phyloP scores from a whole-genome alignment of 768 basidiomycete species.

The Pisolithus marmoratus region DNA sequence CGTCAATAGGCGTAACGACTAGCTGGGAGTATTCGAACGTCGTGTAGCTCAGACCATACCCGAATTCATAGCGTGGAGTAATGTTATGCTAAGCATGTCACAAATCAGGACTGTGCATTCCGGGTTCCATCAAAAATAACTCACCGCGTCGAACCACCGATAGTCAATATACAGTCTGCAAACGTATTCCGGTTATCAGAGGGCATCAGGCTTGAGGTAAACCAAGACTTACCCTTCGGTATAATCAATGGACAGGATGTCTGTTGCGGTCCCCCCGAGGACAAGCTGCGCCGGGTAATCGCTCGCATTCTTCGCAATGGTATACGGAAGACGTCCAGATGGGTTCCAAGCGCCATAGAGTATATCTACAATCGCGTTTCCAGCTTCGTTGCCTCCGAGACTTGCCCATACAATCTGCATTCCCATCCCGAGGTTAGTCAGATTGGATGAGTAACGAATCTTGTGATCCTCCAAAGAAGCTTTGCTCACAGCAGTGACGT shows the following conservation, averaged over 20 bases:
- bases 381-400: constrained; percentile 69
- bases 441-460: constrained; percentile 7
- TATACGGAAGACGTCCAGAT: constrained; percentile 63
- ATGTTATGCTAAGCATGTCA: constrained; percentile 49
- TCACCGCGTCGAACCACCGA: constrained; percentile 61
- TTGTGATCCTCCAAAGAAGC: constrained; percentile 25
- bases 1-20: constrained; percentile 36
- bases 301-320: constrained; percentile 53
- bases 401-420: constrained; percentile 42
- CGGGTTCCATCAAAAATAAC: constrained; percentile 12
- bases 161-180: constrained; percentile 63
- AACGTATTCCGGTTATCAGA: background rate
- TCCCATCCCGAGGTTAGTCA: constrained; percentile 5
- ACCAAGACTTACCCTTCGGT: constrained; percentile 37
- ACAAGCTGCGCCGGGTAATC: constrained; percentile 47
- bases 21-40: constrained; percentile 67
- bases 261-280: constrained; percentile 17
- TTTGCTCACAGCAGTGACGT: constrained; percentile 54
- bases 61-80: constrained; percentile 81
- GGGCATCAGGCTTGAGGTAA: too few species aligned
- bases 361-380: constrained; percentile 71
- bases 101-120: background rate
- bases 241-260: constrained; percentile 51
- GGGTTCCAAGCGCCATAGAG: constrained; percentile 76
- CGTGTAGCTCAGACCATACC: constrained; percentile 86